A percentile compares a stretch with the other conserved stretches of the same genome.
Conservation (phyloP, 2,329 filamentous ascomycete genomes). For the Apiospora malaysiana region DNA sequence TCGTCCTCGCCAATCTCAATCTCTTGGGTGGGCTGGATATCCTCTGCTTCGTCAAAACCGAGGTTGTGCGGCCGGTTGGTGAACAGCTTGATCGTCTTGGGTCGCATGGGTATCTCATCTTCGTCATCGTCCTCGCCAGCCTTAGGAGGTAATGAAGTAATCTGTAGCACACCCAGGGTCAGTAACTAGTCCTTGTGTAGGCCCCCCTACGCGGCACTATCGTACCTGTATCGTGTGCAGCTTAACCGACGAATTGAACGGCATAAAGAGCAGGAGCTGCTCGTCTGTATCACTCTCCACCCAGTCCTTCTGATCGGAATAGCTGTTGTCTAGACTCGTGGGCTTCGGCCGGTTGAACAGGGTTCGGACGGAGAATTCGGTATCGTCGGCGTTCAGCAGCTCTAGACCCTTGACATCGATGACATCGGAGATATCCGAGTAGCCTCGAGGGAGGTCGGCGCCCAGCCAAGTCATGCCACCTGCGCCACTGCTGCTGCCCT, state of each 20-base stretch:
- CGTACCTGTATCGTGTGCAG: slow-evolving; percentile 78
- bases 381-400: slow-evolving; percentile 80
- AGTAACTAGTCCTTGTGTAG: slow-evolving; percentile 23
- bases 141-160: slow-evolving; percentile 78
- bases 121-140: slow-evolving; percentile 60
- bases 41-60: slow-evolving; percentile 93
- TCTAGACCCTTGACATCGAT: slow-evolving; percentile 83
- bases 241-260: slow-evolving; percentile 87
- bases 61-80: slow-evolving; percentile 89
- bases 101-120: slow-evolving; percentile 79
- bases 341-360: slow-evolving; percentile 74
- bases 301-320: slow-evolving; percentile 86
- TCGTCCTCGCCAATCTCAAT: slow-evolving; percentile 76
- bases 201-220: background rate
- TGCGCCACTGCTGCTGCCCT: slow-evolving; percentile 47
- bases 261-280: slow-evolving; percentile 90
- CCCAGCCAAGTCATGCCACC: slow-evolving; percentile 71
- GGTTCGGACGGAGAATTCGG: slow-evolving; percentile 71
- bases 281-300: slow-evolving; percentile 97
- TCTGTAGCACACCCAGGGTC: slow-evolving; percentile 52
- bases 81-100: slow-evolving; percentile 83
- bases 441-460: slow-evolving; percentile 77
- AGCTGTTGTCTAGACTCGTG: slow-evolving; percentile 79
- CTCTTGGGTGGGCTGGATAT: slow-evolving; percentile 79
- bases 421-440: slow-evolving; percentile 81